phyloP scores from a whole-genome alignment of 306 rosid genomes.

The Heteromeles arbutifolia region DNA sequence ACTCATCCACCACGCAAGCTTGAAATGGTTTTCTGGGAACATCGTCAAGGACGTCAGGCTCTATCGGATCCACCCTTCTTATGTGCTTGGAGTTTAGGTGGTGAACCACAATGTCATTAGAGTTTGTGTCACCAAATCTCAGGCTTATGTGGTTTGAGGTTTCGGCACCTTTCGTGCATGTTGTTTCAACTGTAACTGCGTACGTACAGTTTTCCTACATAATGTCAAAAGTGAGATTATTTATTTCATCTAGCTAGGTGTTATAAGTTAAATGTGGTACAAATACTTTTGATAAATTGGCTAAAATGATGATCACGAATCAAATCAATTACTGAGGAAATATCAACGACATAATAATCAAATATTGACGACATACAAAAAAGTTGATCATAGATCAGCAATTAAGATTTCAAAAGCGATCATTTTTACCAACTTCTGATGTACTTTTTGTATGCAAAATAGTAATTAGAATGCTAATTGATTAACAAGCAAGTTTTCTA shows the following conservation, averaged over 20 bases:
- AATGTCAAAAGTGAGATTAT: neutral
- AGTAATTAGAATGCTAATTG: neutral
- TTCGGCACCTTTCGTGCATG: slow-evolving; percentile 75
- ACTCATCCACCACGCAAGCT: slow-evolving; percentile 68
- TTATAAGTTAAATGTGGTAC: neutral
- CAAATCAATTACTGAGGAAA: too few relatives aligned
- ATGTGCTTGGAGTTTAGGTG: slow-evolving; percentile 54
- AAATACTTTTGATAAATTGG: neutral
- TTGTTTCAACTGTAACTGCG: slow-evolving; percentile 53
- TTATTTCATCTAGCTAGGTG: neutral
- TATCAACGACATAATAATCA: too few relatives aligned
- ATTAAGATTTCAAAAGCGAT: neutral
- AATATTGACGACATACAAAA: too few relatives aligned
- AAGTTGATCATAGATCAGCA: neutral
- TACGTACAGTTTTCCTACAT: slow-evolving; percentile 58
- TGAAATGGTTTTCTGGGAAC: slow-evolving; percentile 68
- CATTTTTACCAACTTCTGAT: neutral
- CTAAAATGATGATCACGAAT: too few relatives aligned
- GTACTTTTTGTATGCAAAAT: neutral
- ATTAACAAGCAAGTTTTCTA: neutral
- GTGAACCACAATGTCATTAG: slow-evolving; percentile 51
- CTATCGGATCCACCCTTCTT: slow-evolving; percentile 49
- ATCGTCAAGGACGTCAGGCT: slow-evolving; percentile 54
- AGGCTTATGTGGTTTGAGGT: slow-evolving; percentile 60
- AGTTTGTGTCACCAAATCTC: slow-evolving; percentile 70